phyloP scores from a whole-genome alignment of 1,284 basidiomycete species.

The Meira miltonrushii region DNA sequence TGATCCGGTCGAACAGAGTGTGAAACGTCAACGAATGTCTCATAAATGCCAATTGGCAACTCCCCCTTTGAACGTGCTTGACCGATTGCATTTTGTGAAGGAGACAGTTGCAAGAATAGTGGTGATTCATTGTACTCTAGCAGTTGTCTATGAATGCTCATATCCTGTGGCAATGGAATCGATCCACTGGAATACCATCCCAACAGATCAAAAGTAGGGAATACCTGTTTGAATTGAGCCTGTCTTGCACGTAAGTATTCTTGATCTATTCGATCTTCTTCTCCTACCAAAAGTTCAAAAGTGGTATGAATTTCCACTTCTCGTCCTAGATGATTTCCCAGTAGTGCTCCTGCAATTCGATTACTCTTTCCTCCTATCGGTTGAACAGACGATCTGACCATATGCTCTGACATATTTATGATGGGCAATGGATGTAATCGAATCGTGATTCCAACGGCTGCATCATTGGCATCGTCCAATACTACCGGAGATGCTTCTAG shows the following conservation, averaged over 20 bases:
- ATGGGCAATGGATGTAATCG: conserved; percentile 79
- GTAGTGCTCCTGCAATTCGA: conserved; percentile 75
- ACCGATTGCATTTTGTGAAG: conserved; percentile 28
- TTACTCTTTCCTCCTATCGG: conserved; percentile 13
- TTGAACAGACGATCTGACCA: conserved; percentile 75
- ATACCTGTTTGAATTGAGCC: conserved; percentile 96
- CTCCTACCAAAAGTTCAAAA: conserved; percentile 68
- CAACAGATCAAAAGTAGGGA: conserved; percentile 89
- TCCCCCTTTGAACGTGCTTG: conserved; percentile 20
- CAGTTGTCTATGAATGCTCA: conserved; percentile 75
- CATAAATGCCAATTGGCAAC: conserved; percentile 39
- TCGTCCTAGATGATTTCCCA: conserved; percentile 88
- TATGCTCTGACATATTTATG: conserved; percentile 91
- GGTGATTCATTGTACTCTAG: conserved; percentile 56
- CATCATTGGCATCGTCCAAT: conserved; percentile 20
- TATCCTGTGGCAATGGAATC: conserved; percentile 67
- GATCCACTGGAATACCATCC: conserved; percentile 90
- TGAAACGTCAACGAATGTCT: conserved; percentile 33
- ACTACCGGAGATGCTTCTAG: conserved; percentile 26
- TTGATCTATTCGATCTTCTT: conserved; percentile 22
- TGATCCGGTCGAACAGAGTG: neutral
- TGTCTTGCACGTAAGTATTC: conserved; percentile 71
- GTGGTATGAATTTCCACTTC: conserved; percentile 94
- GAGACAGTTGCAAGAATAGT: conserved; percentile 57
- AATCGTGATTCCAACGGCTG: conserved; percentile 25